Evolutionary conservation across 2,329 filamentous ascomycete genomes (phyloP).

Genomic region (Ophiostoma tasmaniense): DNA sequence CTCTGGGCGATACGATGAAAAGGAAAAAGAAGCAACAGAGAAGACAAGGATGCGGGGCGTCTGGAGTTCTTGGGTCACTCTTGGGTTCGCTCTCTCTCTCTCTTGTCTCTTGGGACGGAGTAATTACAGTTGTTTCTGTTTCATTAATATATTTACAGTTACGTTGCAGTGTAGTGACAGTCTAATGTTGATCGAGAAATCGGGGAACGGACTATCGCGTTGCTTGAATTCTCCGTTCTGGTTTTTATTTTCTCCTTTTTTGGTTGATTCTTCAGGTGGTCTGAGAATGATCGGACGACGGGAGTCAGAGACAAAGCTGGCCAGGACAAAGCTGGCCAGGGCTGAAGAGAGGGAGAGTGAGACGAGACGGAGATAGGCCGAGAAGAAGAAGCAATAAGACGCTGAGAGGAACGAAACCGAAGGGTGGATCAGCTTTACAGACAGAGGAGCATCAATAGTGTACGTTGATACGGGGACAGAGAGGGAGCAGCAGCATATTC

Average conservation of each 20-base stretch:
- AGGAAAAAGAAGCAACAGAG: neutral
- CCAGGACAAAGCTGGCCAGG: neutral
- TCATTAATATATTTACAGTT: neutral
- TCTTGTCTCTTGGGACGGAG: neutral
- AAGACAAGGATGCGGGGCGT: neutral
- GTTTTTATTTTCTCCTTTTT: neutral
- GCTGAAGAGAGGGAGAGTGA: conserved; percentile 6
- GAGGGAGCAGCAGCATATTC: neutral
- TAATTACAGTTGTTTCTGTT: neutral
- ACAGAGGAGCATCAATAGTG: neutral
- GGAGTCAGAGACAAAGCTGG: neutral
- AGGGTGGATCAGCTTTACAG: neutral
- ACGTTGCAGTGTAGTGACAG: neutral
- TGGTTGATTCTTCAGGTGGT: neutral
- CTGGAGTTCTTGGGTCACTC: neutral
- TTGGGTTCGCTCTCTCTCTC: neutral
- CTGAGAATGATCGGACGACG: neutral
- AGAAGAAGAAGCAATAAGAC: neutral
- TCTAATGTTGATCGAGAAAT: neutral
- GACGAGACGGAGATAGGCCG: neutral
- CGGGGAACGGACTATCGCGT: neutral
- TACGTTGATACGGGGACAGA: neutral
- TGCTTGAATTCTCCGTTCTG: neutral
- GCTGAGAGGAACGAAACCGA: neutral
- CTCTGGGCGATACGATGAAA: neutral